Percentiles rank a stretch among this genome's conserved stretches.
Evolutionary conservation across 495 filamentous ascomycete genomes (phyloP).

Genomic region (Aspergillus conjunctus): DNA sequence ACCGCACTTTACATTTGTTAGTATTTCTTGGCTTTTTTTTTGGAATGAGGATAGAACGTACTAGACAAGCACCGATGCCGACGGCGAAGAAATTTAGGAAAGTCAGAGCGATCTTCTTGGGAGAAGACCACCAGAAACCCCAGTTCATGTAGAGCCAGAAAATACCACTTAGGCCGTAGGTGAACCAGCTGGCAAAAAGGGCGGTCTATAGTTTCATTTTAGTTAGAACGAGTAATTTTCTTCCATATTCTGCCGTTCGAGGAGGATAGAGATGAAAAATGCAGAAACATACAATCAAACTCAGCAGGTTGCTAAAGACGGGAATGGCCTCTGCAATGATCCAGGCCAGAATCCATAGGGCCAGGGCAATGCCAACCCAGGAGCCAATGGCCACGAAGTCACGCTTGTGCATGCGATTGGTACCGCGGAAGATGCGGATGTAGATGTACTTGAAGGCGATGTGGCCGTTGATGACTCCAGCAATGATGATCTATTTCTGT

Average conservation of each 20-base stretch:
- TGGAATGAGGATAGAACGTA: constrained; percentile 19
- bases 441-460: constrained; percentile 67
- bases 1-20: constrained; percentile 34
- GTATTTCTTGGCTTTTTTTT: background rate
- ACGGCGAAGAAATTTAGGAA: constrained; percentile 37
- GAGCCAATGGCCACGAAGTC: constrained; percentile 50
- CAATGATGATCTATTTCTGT: constrained; percentile 48
- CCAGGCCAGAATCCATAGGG: constrained; percentile 67
- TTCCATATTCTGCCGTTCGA: constrained; percentile 31
- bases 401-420: constrained; percentile 62
- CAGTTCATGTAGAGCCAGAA: constrained; percentile 50
- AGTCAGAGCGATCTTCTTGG: constrained; percentile 41
- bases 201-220: constrained; percentile 36
- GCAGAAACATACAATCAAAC: constrained; percentile 42
- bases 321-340: constrained; percentile 73
- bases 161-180: constrained; percentile 43
- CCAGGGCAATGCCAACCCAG: constrained; percentile 61
- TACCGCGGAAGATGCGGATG: constrained; percentile 59
- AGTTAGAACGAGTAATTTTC: background rate
- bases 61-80: constrained; percentile 37
- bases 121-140: constrained; percentile 37
- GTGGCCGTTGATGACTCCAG: constrained; percentile 71
- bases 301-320: constrained; percentile 67
- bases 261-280: constrained; percentile 31
- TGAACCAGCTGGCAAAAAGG: constrained; percentile 41